Evolutionary conservation across 73 alveolate species (phyloP), one percentile per base, ranked within the genome.

Genomic region (Paramecium bursaria): DNA sequence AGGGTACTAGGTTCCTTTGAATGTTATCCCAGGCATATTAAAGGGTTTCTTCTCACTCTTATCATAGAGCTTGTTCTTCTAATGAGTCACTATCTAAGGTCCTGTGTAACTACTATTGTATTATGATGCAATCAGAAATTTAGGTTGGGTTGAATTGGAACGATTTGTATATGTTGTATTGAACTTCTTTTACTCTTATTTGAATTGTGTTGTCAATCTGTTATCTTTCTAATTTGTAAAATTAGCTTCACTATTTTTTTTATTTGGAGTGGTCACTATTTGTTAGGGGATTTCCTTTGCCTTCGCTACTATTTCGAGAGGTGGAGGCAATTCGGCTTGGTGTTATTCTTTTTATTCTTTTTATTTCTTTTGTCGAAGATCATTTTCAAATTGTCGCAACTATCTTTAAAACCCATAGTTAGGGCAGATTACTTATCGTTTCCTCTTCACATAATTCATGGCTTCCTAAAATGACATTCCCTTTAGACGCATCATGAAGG

Each of bases 391-490:
- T 3, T 75, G 74, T 61, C 91, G 54, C 75, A 95, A 92, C 54
- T 94, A 93, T 82, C 87, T 86, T 27, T 86, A 73, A 79, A 95
- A 95, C 2, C 98, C 99, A 48, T 73, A 82, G 85, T 95, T 95
- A 0, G 98, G 99, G 79, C 86, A 85, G 22, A 95, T 94, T 29
- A 92, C 93, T 26, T 95, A 51, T 61, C 99, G 92, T 86, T 77
- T 92, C 75, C 87, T 88, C 75, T 87, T 94, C 25, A 93, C 94
- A 80, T 88, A 94, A 17, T 88, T 67, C 19, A 92, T 74, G 48
- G 99, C 97, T 46, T 90, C 87, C 77, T 85, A 87, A 73, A 86
- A 86, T 1, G 94, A 86, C 86, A 91, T 87, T 31, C 94, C 92
- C 86, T 91, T 87, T 73, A 86, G 90, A 85, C 90, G 87, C 94